Base-by-base conservation (phyloP, 169 alveolate species). In the Pseudocohnilembus persalinus region DNA sequence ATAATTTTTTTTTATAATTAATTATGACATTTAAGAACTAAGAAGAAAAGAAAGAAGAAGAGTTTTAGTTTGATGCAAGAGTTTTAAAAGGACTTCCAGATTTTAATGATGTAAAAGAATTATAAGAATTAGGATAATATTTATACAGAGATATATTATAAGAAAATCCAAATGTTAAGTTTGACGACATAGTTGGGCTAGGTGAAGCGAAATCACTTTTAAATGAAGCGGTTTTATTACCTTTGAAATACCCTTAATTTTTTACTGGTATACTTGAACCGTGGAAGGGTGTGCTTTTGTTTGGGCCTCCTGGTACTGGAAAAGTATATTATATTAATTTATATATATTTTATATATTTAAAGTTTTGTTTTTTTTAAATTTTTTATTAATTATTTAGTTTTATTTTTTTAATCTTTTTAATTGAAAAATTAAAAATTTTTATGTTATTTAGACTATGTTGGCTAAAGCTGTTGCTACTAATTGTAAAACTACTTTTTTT, bases 251-350 rank as follows among this genome's bases (percentile, higher is more conserved):
- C 88, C 99, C 99, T 1, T 97, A 96, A 78, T 91, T 96, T 76
- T 97, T 98, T 87, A 83, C 93, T n/a, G 99, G 99, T 29, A 89
- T 97, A 29, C 89, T 96, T 31, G 96, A 96, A 76, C 99, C 99
- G 15, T 97, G 99, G 97, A 94, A 94, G 82, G 99, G 99, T 24
- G 96, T 98, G 1, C 87, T 97, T 77, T 92, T 98, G 29, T 98
- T 96, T 85, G 99, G 99, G 20, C 99, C 99, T 16, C 99, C 99
- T 16, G 99, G 99, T 25, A 97, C 99, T 27, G 99, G 99, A 49
- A 98, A 98, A 83, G 82, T 77, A 77, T 31, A 68, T 31, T 33
- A 33, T 0, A 31, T 20, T 33, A 29, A 11, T 49, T 4, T 11
- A 49, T 11, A 11, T 49, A 49, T 11, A 11, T 49, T 49, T 49